phyloP scores from a whole-genome alignment of 257 asterid species.

The Nicotiana benthamiana region DNA sequence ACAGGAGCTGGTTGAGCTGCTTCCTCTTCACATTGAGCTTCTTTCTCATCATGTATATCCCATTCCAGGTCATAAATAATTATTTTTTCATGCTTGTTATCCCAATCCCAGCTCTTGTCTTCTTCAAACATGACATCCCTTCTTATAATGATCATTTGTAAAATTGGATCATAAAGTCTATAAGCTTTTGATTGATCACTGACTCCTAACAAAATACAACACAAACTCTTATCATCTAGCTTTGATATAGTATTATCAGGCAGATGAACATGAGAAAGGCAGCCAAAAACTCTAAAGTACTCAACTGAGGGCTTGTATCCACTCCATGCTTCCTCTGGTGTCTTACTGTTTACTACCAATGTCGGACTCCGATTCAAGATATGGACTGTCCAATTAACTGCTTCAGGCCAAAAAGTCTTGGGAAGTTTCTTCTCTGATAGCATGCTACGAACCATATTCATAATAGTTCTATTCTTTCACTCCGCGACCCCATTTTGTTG shows the following conservation, averaged over 20 bases:
- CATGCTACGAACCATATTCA: neutral
- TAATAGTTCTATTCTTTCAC: neutral
- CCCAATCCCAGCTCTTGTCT: neutral
- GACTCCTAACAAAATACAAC: neutral
- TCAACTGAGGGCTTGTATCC: neutral
- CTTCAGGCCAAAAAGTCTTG: neutral
- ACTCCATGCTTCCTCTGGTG: neutral
- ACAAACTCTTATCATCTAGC: neutral
- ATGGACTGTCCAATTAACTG: neutral
- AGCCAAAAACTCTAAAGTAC: neutral
- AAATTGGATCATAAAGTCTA: neutral
- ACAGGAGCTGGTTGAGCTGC: neutral
- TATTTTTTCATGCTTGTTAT: neutral
- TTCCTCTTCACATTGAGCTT: neutral
- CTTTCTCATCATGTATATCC: neutral
- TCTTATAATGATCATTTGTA: neutral
- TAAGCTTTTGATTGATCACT: neutral
- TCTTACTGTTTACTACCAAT: neutral
- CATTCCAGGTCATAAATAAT: neutral
- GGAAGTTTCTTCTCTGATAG: neutral
- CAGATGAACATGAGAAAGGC: neutral
- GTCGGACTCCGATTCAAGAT: neutral
- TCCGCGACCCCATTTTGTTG: neutral
- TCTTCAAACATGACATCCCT: neutral
- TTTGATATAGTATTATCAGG: neutral